Base-by-base conservation (phyloP, 768 basidiomycete genomes). In the Sarcodon sp. region DNA sequence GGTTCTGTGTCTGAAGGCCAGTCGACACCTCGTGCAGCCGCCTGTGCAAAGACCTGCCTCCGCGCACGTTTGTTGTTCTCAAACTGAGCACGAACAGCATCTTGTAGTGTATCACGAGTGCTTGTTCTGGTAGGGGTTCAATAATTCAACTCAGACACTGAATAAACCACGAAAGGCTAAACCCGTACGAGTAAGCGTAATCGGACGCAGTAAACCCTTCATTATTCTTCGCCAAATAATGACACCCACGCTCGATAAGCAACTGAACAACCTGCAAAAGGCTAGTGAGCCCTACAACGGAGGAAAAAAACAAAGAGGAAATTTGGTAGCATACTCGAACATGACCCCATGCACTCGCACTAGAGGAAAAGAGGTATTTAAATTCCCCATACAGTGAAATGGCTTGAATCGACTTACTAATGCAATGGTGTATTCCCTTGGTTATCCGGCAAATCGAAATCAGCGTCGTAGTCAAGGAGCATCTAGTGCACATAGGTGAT, bases 361-460 rank as follows among this genome's bases (percentile, higher is more conserved):
- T 91, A 41, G 13, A 38, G 44, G 35, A 49, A 45, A 37, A 48
- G 44, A 27, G 43, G 50, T 51, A 44, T 18, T 44, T 16, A 47
- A 43, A 35, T 31, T 35, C 18, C 44, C 2, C 5, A 36, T 44
- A 21, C 7, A 31, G 13, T 7, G 6, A 7, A 41, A 41, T 41
- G 8, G n/a, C 7, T 4, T 43, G 15, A n/a, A 11, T 13, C 7
- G 44, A 69, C 87, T 65, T 60, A 93, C 90, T 92, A 92, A 64
- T 97, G 93, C 47, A 97, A 66, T 33, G 93, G 80, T 1, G 90
- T 88, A 57, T 96, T 94, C 43, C 93, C 93, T 66, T 85, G 79
- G 52, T 90, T 80, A 67, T 97, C 93, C 9, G 91, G 72, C 45
- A 97, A 65, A 65, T 96, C 86, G 54, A 84, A 73, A 65, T 96